Conservation (phyloP, 2,329 filamentous ascomycete species). For the Magnaporthiopsis poae region DNA sequence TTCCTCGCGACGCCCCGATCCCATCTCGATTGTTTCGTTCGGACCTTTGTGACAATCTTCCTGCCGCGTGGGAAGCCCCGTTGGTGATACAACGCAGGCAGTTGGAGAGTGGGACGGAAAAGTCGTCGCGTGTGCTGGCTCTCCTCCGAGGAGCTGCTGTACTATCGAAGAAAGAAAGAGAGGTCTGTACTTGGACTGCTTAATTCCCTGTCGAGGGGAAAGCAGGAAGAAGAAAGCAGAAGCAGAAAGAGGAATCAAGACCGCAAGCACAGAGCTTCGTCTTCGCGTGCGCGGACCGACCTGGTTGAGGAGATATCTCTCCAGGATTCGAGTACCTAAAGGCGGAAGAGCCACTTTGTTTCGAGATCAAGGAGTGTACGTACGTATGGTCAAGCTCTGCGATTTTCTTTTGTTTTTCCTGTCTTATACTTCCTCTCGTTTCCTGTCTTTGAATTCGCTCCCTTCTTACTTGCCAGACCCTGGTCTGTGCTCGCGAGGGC, state of each 20-base stretch:
- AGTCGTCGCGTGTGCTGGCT: neutral
- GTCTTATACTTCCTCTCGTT: conserved; percentile 13
- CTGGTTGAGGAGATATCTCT: neutral
- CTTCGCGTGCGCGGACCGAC: conserved; percentile 25
- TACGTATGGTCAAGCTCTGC: conserved; percentile 38
- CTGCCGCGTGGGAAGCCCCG: neutral
- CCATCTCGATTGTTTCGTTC: neutral
- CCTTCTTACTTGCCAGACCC: neutral
- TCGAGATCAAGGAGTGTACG: conserved; percentile 41
- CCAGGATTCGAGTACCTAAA: neutral
- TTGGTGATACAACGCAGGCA: neutral
- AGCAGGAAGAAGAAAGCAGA: neutral
- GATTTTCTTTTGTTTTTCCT: conserved; percentile 13
- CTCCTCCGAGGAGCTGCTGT: neutral
- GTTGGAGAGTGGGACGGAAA: neutral
- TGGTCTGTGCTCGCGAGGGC: neutral
- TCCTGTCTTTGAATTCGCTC: conserved; percentile 5
- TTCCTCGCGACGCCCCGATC: neutral
- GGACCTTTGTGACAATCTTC: neutral
- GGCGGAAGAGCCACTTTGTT: conserved; percentile 16
- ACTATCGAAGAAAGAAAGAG: neutral
- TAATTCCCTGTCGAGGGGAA: neutral
- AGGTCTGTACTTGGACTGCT: conserved; percentile 2
- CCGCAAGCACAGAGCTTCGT: conserved; percentile 57
- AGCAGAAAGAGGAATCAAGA: conserved; percentile 20